A percentile compares a stretch with the other conserved stretches of the same genome.
phyloP scores from a whole-genome alignment of 305 asterid genomes.

The Nicotiana rustica region DNA sequence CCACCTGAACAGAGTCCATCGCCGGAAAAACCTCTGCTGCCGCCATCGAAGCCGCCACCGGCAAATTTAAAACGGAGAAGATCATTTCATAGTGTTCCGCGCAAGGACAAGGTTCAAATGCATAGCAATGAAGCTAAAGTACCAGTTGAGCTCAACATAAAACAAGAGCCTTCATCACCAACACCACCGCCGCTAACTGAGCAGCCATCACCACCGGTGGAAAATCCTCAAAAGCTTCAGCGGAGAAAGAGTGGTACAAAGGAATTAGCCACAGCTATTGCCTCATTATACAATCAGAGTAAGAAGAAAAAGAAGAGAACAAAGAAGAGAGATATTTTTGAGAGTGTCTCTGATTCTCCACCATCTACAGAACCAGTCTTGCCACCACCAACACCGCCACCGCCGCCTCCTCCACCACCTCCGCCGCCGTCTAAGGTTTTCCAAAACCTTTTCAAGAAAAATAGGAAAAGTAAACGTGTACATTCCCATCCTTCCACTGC shows the following conservation, averaged over 20 bases:
- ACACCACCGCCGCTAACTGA: conserved; percentile 31
- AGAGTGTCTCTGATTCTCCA: conserved; percentile 52
- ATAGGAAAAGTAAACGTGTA: conserved; percentile 67
- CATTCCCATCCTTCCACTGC: conserved; percentile 62
- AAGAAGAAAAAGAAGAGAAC: conserved; percentile 69
- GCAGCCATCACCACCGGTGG: conserved; percentile 40
- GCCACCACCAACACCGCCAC: conserved; percentile 56
- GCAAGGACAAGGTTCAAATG: conserved; percentile 48
- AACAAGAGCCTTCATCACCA: conserved; percentile 38
- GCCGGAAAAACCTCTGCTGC: conserved; percentile 48
- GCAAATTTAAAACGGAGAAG: conserved; percentile 58
- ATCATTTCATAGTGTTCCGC: conserved; percentile 62
- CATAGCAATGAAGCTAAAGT: conserved; percentile 41
- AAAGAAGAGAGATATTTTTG: conserved; percentile 55
- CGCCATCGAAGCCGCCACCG: conserved; percentile 51
- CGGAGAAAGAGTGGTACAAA: conserved; percentile 68
- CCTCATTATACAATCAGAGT: conserved; percentile 64
- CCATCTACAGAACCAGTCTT: conserved; percentile 46
- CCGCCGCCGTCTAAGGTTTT: conserved; percentile 64
- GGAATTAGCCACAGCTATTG: conserved; percentile 70
- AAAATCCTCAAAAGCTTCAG: conserved; percentile 41
- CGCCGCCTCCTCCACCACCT: conserved; percentile 60
- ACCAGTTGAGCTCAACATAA: conserved; percentile 34
- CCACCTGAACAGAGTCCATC: conserved; percentile 47
- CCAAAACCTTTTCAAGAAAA: conserved; percentile 75